Evolutionary conservation across 2,329 filamentous ascomycete genomes (phyloP), one percentile per base, ranked within the genome.

Genomic region (Trichoderma afroharzianum): DNA sequence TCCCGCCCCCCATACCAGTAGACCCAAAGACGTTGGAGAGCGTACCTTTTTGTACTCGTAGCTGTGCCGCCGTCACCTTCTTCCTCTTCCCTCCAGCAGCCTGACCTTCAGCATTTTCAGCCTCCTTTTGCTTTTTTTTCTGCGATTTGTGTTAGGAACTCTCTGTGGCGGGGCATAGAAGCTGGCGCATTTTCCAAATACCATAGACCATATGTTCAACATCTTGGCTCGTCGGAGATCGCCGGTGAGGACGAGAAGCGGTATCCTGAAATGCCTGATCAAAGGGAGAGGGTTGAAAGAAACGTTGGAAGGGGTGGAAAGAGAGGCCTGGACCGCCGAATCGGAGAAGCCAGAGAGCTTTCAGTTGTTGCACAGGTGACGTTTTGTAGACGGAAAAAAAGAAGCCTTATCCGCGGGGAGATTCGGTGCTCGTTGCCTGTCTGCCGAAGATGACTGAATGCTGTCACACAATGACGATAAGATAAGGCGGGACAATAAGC

Each of bases 181-280:
- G 24, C 36, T 26, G 26, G 39, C 47, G 24, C 50, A 55, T 36
- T 53, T 33, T 33, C 59, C 57, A 78, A 87, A 66, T 86, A 97
- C 94, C 95, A 98, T 97, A 78, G 94, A 97, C 96, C 95, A 98
- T 87, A 98, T 98, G 86, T 98, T 98, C 87, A 98, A 88, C 96
- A 98, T 98, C 80, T 86, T 95, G 85, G 75, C 72, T 73, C 74
- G 74, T 66, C 43, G 68, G 12, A 58, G 18, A 15, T 63, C 43
- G 68, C 59, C 47, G 58, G 50, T 63, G 43, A 28, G 1, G 59
- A 43, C 57, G 28, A 63, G 59, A 53, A 15, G 62, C 36, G 36
- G 59, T 59, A 59, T 62, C 28, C 55, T 68, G 12, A 69, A 62
- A 33, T 15, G 57, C 28, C 28, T 36, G 57, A 63, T 68, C 47